Evolutionary conservation across 305 asterid genomes (phyloP).

Genomic region (Petunia hybrid): DNA sequence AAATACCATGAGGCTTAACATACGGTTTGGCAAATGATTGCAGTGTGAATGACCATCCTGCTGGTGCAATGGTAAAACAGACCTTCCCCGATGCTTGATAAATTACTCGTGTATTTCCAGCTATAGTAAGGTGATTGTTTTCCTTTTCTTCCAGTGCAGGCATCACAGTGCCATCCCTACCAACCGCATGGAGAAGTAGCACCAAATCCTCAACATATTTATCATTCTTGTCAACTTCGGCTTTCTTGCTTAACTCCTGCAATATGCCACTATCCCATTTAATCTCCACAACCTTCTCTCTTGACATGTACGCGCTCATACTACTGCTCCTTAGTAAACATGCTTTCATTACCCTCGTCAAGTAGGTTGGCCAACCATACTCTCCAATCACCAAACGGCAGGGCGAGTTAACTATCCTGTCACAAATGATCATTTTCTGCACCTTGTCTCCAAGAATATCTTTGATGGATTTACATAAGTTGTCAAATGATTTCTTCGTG

Average conservation of each 20-base stretch:
- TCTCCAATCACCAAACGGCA: slow-evolving; percentile 52
- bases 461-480: slow-evolving; percentile 45
- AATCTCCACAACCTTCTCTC: slow-evolving; percentile 56
- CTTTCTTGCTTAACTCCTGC: slow-evolving; percentile 48
- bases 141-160: too few species aligned
- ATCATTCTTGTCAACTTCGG: slow-evolving; percentile 43
- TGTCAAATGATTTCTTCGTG: slow-evolving; percentile 39
- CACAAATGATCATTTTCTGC: slow-evolving; percentile 42
- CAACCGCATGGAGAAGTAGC: too few species aligned
- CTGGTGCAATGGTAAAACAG: too few species aligned
- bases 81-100: too few species aligned
- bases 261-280: slow-evolving; percentile 46
- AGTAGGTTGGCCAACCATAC: slow-evolving; percentile 49
- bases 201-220: too few species aligned
- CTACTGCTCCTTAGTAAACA: slow-evolving; percentile 41
- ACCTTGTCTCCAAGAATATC: slow-evolving; percentile 47
- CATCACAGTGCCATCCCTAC: too few species aligned
- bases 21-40: too few species aligned
- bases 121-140: too few species aligned
- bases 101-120: too few species aligned
- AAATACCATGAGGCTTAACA: too few species aligned
- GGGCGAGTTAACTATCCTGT: slow-evolving; percentile 42
- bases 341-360: slow-evolving; percentile 50
- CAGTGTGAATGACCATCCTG: too few species aligned
- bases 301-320: slow-evolving; percentile 49